Percentiles rank a stretch among this genome's conserved stretches.
Evolutionary conservation across 805 yeast genomes (phyloP).

Genomic region (Starmerella geochares): DNA sequence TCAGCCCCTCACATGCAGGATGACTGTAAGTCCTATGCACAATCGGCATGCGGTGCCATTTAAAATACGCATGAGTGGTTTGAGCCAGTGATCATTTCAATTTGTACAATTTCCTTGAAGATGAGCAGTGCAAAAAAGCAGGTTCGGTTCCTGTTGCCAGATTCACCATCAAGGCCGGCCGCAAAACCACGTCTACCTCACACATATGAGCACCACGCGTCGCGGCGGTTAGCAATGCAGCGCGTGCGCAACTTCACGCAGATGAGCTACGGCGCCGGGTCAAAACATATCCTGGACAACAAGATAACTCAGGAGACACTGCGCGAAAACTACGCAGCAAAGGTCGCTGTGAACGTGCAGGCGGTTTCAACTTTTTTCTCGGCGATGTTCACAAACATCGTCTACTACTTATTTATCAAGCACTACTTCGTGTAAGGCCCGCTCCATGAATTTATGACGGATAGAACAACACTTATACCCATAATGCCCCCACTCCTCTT

Average conservation of each 20-base stretch:
- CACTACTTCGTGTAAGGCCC: slow-evolving; percentile 17
- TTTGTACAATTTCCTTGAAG: neutral
- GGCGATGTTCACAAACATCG: slow-evolving; percentile 6
- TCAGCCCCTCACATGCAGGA: slow-evolving; percentile 1
- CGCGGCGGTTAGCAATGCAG: neutral
- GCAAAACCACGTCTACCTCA: slow-evolving; percentile 1
- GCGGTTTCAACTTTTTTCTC: neutral
- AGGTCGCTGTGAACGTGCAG: neutral
- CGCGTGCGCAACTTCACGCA: slow-evolving; percentile 3
- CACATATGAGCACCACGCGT: slow-evolving; percentile 4
- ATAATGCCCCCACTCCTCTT: no score
- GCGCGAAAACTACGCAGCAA: neutral
- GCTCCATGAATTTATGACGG: neutral
- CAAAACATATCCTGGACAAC: neutral
- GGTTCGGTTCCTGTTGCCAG: slow-evolving; percentile 4
- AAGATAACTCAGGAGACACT: neutral
- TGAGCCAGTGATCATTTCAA: no score
- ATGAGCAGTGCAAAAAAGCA: neutral
- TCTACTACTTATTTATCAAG: slow-evolving; percentile 21
- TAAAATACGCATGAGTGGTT: neutral
- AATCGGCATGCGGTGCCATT: neutral
- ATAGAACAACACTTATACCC: no score
- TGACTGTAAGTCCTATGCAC: neutral
- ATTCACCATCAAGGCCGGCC: neutral
- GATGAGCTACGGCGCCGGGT: neutral